Evolutionary conservation across 2,329 filamentous ascomycete genomes (phyloP).

Genomic region (Aspergillus nomiae): DNA sequence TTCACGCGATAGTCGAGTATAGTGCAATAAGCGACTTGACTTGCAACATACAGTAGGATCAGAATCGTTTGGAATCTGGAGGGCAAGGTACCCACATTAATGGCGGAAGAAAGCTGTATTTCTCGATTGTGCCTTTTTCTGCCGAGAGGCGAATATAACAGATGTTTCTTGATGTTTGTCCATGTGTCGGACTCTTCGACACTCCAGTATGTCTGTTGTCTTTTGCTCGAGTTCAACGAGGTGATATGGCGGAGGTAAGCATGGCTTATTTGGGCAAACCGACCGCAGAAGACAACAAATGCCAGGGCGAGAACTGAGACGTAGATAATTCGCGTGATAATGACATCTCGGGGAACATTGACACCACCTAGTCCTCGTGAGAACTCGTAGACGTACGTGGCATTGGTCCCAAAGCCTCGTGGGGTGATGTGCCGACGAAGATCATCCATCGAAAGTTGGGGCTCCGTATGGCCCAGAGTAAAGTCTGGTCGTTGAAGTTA

Average conservation of each 20-base stretch:
- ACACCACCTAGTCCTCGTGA: constrained; percentile 43
- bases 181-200: constrained; percentile 44
- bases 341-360: constrained; percentile 40
- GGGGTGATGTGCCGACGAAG: constrained; percentile 24
- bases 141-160: constrained; percentile 66
- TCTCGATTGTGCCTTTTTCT: constrained; percentile 76
- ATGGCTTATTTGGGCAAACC: constrained; percentile 47
- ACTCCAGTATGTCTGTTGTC: constrained; percentile 50
- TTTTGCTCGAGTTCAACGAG: constrained; percentile 37
- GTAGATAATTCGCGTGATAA: constrained; percentile 45
- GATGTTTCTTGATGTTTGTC: constrained; percentile 48
- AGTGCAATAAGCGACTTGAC: constrained; percentile 74
- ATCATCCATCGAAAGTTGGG: constrained; percentile 32
- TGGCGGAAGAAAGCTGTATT: constrained; percentile 66
- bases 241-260: constrained; percentile 48
- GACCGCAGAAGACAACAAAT: constrained; percentile 41
- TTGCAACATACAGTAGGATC: constrained; percentile 66
- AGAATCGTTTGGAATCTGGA: constrained; percentile 76
- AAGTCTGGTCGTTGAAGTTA: constrained; percentile 5
- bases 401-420: constrained; percentile 34
- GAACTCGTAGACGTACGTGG: constrained; percentile 44
- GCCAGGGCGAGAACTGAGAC: constrained; percentile 36
- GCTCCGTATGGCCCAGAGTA: constrained; percentile 5
- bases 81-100: constrained; percentile 76
- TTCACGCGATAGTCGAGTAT: constrained; percentile 47